phyloP scores from a whole-genome alignment of 83 land plant species.

The Picea engelmannii region DNA sequence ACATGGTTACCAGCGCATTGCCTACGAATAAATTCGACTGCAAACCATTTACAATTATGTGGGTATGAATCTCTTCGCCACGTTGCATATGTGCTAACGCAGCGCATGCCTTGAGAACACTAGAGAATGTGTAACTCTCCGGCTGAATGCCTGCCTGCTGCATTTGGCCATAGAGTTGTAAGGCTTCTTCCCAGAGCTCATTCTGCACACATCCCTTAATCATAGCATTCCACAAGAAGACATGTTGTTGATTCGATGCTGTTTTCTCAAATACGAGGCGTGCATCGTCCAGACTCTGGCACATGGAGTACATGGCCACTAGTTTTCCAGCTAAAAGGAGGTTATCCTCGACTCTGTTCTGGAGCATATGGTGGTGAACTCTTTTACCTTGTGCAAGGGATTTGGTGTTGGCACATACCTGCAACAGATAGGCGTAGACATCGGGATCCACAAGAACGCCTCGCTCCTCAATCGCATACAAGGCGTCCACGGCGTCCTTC shows the following conservation, averaged over 20 bases:
- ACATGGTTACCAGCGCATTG: conserved; percentile 47
- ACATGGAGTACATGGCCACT: conserved; percentile 29
- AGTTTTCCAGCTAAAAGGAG: conserved; percentile 26
- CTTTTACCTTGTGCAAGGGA: no score
- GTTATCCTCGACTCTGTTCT: neutral
- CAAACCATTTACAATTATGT: conserved; percentile 27
- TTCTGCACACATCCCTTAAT: neutral
- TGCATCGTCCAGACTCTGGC: conserved; percentile 27
- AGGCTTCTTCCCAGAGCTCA: conserved; percentile 23
- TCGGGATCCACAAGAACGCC: conserved; percentile 21
- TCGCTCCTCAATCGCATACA: conserved; percentile 23
- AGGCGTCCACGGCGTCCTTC: conserved; percentile 46
- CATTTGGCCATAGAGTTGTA: conserved; percentile 20
- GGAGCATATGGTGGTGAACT: neutral
- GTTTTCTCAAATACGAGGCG: conserved; percentile 18
- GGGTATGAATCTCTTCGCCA: conserved; percentile 30
- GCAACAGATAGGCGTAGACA: conserved; percentile 13
- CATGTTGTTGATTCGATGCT: conserved; percentile 7
- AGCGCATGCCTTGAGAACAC: conserved; percentile 41
- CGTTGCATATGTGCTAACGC: conserved; percentile 9
- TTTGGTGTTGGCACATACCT: no score
- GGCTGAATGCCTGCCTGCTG: conserved; percentile 16
- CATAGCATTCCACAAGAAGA: conserved; percentile 14
- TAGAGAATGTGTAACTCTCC: conserved; percentile 39
- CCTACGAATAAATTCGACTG: conserved; percentile 31